Conservation (phyloP, 306 rosid species). For the Elaeagnus macrophylla region DNA sequence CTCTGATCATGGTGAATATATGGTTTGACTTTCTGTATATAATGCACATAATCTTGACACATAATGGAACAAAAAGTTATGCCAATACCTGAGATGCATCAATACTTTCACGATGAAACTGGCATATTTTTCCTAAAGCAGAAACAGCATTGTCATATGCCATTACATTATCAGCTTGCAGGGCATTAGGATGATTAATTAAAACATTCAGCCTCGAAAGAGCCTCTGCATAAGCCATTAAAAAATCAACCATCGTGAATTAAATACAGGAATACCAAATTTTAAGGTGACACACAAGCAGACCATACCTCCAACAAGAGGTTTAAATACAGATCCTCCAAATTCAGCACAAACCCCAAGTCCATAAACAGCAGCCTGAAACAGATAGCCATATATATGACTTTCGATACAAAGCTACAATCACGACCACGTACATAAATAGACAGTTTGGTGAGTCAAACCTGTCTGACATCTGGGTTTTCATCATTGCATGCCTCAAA, state of each 20-base stretch:
- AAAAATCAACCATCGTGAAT: too few species aligned
- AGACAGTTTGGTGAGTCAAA: constrained; percentile 26
- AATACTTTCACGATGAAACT: too few species aligned
- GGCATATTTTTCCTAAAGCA: too few species aligned
- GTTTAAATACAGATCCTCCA: constrained; percentile 82
- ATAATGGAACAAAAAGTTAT: background rate
- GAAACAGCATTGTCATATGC: too few species aligned
- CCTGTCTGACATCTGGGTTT: constrained; percentile 94
- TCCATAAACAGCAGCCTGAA: constrained; percentile 96
- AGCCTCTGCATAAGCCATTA: background rate
- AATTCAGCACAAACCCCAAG: constrained; percentile 97
- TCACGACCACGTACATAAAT: background rate
- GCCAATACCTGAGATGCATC: too few species aligned
- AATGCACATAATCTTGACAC: too few species aligned
- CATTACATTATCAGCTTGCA: too few species aligned
- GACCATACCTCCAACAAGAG: constrained; percentile 70
- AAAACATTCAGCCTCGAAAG: background rate
- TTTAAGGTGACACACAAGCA: background rate
- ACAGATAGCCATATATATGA: constrained; percentile 13
- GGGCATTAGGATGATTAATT: too few species aligned
- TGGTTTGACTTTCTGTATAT: too few species aligned
- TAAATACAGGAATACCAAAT: background rate
- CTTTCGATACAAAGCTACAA: constrained; percentile 10
- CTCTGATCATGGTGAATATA: too few species aligned
- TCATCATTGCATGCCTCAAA: constrained; percentile 98